Evolutionary conservation across 139 green algal genomes (phyloP).

Genomic region (Closterium sp.): DNA sequence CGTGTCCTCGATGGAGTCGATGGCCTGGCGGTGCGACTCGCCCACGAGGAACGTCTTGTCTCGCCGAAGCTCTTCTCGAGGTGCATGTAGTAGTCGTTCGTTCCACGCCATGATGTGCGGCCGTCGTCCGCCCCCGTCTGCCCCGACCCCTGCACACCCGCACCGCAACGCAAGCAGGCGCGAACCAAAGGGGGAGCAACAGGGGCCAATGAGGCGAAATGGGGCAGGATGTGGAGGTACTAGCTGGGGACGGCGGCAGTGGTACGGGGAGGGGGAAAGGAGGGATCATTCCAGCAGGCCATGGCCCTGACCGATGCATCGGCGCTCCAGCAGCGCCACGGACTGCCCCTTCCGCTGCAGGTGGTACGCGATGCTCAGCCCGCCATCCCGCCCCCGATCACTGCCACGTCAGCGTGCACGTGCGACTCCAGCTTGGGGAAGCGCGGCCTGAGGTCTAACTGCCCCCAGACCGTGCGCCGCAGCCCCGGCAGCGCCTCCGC

Average conservation of each 20-base stretch:
- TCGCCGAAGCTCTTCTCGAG: conserved; percentile 54
- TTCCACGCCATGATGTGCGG: conserved; percentile 65
- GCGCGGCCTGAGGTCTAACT: conserved; percentile 38
- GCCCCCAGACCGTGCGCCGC: conserved; percentile 37
- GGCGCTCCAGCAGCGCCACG: conserved; percentile 67
- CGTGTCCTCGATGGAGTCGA: conserved; percentile 63
- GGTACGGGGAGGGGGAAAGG: too few relatives aligned
- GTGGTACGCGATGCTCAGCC: conserved; percentile 64
- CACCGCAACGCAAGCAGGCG: neutral
- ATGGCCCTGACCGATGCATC: conserved; percentile 54
- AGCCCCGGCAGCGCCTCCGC: conserved; percentile 26
- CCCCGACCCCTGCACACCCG: conserved; percentile 44
- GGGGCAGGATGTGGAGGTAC: too few relatives aligned
- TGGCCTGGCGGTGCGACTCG: conserved; percentile 52
- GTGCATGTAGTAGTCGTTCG: conserved; percentile 63
- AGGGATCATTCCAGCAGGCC: too few relatives aligned
- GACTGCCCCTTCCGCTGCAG: conserved; percentile 61
- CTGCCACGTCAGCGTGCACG: conserved; percentile 54
- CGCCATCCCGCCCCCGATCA: conserved; percentile 66
- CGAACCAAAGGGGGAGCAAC: too few relatives aligned
- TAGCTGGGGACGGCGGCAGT: too few relatives aligned
- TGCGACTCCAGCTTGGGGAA: conserved; percentile 58
- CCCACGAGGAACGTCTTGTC: conserved; percentile 58
- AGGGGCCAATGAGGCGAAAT: neutral
- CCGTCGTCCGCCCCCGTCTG: conserved; percentile 68